Evolutionary conservation across 495 filamentous ascomycete genomes (phyloP).

Genomic region (Thozetella sp.): DNA sequence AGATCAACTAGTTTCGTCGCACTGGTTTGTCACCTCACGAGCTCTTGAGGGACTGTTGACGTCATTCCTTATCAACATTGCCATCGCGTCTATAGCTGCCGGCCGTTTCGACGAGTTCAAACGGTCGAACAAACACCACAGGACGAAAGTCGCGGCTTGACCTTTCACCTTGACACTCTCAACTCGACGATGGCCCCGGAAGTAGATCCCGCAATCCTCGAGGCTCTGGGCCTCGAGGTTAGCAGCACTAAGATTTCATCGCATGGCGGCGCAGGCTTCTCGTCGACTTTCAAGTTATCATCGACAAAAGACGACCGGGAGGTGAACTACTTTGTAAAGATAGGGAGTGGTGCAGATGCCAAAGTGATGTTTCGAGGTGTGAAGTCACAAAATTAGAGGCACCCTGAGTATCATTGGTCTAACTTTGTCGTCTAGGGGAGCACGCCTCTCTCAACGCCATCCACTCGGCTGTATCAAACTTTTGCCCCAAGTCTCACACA

Average conservation of each 20-base stretch:
- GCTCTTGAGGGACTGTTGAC: too few species aligned
- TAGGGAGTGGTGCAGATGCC: slow-evolving; percentile 61
- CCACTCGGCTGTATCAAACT: slow-evolving; percentile 64
- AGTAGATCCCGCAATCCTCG: slow-evolving; percentile 61
- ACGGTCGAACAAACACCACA: too few species aligned
- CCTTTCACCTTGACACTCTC: background rate
- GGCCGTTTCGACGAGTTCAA: too few species aligned
- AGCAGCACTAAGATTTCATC: slow-evolving; percentile 57
- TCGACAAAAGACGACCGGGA: slow-evolving; percentile 52
- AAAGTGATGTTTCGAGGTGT: slow-evolving; percentile 74
- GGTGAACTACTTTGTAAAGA: slow-evolving; percentile 81
- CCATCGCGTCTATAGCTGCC: too few species aligned
- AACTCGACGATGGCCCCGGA: slow-evolving; percentile 29
- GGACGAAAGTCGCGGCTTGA: too few species aligned
- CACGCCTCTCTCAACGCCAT: slow-evolving; percentile 83
- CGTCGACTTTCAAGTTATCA: slow-evolving; percentile 70
- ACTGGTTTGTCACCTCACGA: too few species aligned
- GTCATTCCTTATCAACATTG: too few species aligned
- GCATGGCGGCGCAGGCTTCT: slow-evolving; percentile 74
- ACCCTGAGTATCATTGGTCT: slow-evolving; percentile 7
- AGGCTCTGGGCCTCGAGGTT: slow-evolving; percentile 67
- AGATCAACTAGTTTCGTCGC: too few species aligned
- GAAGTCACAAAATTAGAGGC: slow-evolving; percentile 5
- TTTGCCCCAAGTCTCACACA: slow-evolving; percentile 74
- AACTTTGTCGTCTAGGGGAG: slow-evolving; percentile 58